Evolutionary conservation across 2,329 filamentous ascomycete genomes (phyloP), one percentile per base, ranked within the genome.

Genomic region (Verticillium dahliae): DNA sequence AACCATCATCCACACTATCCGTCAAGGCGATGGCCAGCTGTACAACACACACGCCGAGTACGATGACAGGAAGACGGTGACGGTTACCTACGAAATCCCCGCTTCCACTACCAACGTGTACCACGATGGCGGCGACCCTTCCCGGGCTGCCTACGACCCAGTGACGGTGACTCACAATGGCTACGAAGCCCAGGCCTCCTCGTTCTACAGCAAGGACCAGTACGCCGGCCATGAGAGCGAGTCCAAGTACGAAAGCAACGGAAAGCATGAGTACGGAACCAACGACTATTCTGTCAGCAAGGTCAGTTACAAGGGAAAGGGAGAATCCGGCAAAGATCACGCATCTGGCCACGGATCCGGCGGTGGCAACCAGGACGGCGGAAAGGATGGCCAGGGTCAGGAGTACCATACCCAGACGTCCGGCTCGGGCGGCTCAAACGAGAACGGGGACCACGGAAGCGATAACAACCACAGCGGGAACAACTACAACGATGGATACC

Each of bases 1-100:
- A 11, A 41, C 50, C 15, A 39, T 68, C 54, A 70, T 67, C 33
- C 67, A 68, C 62, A 69, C 67, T 3, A 60, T 70, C 33, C 37
- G 66, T 61, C 34, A 66, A 61, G n/a, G 65, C 65, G 60, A 67
- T 18, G 45, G 11, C 45, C 45, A 52, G 7, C 22, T n/a, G 45
- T 6, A 10, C n/a, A 52, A n/a, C 9, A 52, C 18, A 11, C n/a
- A 27, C 18, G 18, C 18, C 18, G 45, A 18, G 10, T 52, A 52
- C 18, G n/a, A 52, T 11, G 45, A n/a, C n/a, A 18, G 22, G 31
- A 62, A 62, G 65, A 67, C 67, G 1, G 62, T 67, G 34, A 64
- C 63, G 27, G 56, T 67, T 14, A 63, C 63, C 9, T 41, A 50
- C 18, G 52, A 35, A 15, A 22, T n/a, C 27, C 34, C 10, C 39